Percentiles rank a stretch among this genome's conserved stretches.
Conservation (phyloP, 805 yeast genomes). For the Saturnispora hagleri region DNA sequence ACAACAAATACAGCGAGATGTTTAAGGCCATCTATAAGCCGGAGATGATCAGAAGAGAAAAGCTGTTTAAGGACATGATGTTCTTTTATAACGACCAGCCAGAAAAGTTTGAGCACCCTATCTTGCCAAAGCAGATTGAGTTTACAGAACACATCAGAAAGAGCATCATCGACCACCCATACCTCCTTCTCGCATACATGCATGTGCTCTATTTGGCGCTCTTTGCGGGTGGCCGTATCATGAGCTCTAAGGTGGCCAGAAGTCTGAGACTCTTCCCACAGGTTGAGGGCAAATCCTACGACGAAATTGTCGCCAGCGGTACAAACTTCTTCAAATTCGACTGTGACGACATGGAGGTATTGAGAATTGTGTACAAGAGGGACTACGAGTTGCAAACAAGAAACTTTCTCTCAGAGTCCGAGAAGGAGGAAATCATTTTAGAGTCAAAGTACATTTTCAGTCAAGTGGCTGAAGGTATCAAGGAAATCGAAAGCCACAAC, state of each 20-base stretch:
- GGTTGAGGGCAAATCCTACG: constrained; percentile 54
- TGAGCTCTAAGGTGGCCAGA: constrained; percentile 56
- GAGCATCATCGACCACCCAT: constrained; percentile 53
- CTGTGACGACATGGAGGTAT: constrained; percentile 49
- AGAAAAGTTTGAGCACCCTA: constrained; percentile 48
- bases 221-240: constrained; percentile 76
- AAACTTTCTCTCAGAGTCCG: constrained; percentile 55
- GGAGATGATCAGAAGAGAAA: constrained; percentile 52
- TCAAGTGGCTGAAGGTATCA: constrained; percentile 50
- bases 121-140: constrained; percentile 51
- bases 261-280: constrained; percentile 72
- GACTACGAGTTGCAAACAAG: constrained; percentile 74
- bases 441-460: constrained; percentile 59
- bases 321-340: constrained; percentile 68
- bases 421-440: constrained; percentile 59
- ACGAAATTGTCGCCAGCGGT: constrained; percentile 51
- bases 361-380: constrained; percentile 60
- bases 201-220: constrained; percentile 80
- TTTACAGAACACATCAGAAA: constrained; percentile 52
- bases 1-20: constrained; percentile 35
- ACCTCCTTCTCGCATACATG: constrained; percentile 66
- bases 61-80: constrained; percentile 51
- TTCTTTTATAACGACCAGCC: constrained; percentile 50
- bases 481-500: constrained; percentile 63
- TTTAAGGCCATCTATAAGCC: constrained; percentile 59